Base-by-base conservation (phyloP, 768 basidiomycete genomes). In the Russula virescens region DNA sequence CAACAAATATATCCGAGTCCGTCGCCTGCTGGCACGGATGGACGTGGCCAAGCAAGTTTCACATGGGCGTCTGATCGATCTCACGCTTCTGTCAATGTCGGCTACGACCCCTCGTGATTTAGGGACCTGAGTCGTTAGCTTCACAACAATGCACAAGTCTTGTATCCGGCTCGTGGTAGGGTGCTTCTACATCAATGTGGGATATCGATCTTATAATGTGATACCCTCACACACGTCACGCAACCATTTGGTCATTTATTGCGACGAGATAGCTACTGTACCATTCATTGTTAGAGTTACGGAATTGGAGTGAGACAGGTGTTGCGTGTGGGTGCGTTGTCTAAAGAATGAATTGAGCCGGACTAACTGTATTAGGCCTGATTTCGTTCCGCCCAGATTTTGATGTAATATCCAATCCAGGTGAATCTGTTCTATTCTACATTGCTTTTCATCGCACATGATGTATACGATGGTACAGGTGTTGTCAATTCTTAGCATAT, bases 21-120 rank as follows among this genome's bases (percentile, higher is more conserved):
- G 45, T 58, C 57, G 57, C 53, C 58, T 48, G 42, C 63, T 64
- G 58, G 53, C 49, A 19, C 46, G 51, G 49, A 59, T 26, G 26
- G 45, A 63, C 45, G 23, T 50, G 48, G 55, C 23, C 13, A 43
- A 56, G 23, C 19, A 26, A 25, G 62, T 63, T 63, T 63, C 62
- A 63, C 62, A 55, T 63, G 62, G 38, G 53, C 62, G 62, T 21
- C 40, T 54, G 62, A 59, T 55, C 42, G 62, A 60, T 63, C 56
- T 55, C 42, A 14, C 21, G 52, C 52, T 47, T 55, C 28, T 25
- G 28, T 23, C 23, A n/a, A 40, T 48, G 54, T 62, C 53, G 47
- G 61, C 40, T 53, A 60, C 11, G 31, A 31, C n/a, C 19, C 62
- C 57, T 49, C 34, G 62, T 63, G 62, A 63, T 63, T 47, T 55